Evolutionary conservation across 1,139 yeast species (phyloP), one percentile per base, ranked within the genome.

Genomic region (Geotrichum histeridarum): DNA sequence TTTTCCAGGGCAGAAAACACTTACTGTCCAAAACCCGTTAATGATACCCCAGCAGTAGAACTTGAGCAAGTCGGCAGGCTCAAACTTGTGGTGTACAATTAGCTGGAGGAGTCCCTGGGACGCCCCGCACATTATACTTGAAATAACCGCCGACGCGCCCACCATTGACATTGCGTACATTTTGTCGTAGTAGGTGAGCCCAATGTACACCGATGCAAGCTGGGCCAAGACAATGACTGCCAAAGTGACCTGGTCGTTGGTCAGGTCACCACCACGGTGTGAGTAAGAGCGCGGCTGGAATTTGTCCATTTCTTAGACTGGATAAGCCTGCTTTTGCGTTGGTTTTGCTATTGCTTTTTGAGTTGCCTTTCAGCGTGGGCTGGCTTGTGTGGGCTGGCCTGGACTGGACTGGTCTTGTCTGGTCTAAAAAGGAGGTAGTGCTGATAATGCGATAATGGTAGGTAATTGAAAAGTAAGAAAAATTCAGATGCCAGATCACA

Each of bases 41-140:
- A 67, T 56, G 15, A 65, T 63, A 1, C 74, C 74, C 74, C 74
- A 71, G 5, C 68, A 65, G 53, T 70, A 70, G 55, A 68, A 71
- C 60, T 69, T 70, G 52, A 63, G 45, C n/a, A 70, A 54, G 22
- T 54, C 56, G 7, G 62, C 58, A 11, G 59, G 55, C 33, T 60
- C 51, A 27, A 64, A 54, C 36, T 54, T 52, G 14, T 60, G 59
- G 27, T 54, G 45, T 6, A 62, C 54, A 44, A 62, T 57, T 7
- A 65, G 60, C 55, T 70, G 72, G 31, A 69, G 58, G 6, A 69
- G 54, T 5, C 70, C 68, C 57, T 70, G 73, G 22, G 72, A 63
- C 30, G 69, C 60, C 4, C 73, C 73, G 22, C 70, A 63, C 56
- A 69, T 59, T 6, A 63, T 54, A n/a, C 66, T 58, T 8, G 71